Evolutionary conservation across 768 basidiomycete genomes (phyloP).

Genomic region (Mycena vulgaris): DNA sequence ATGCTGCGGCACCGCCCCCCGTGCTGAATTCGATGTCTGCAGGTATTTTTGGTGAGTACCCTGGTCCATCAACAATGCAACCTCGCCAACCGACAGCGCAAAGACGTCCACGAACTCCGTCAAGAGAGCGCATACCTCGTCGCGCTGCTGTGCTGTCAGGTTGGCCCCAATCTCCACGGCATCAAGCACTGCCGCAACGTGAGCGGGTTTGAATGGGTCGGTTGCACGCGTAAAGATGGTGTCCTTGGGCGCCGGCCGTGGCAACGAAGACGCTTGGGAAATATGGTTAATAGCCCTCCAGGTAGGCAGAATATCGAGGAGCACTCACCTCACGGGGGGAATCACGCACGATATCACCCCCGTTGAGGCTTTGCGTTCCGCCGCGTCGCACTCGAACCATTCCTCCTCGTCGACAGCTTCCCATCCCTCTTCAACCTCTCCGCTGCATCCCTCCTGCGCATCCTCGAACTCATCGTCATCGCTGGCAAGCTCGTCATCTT

Average conservation of each 20-base stretch:
- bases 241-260: no score
- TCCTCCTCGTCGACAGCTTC: no score
- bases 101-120: neutral
- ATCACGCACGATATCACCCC: no score
- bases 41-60: conserved; percentile 50
- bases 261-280: neutral
- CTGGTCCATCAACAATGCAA: neutral
- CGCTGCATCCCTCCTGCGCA: neutral
- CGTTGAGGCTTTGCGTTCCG: no score
- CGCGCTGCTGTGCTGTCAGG: neutral
- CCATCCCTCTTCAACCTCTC: no score
- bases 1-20: no score
- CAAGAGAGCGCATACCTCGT: neutral
- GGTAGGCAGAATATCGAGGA: neutral
- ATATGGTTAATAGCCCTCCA: neutral
- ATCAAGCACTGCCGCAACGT: neutral
- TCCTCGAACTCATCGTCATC: no score
- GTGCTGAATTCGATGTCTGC: conserved; percentile 43
- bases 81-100: neutral
- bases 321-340: conserved; percentile 30
- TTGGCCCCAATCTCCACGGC: neutral
- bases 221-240: neutral
- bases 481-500: neutral
- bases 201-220: neutral
- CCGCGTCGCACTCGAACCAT: neutral